These are phyloP conservation scores for Fusarium subglutinans DNA, from an alignment of 2,329 filamentous ascomycete species.

Conservation along the genomic window DNA sequence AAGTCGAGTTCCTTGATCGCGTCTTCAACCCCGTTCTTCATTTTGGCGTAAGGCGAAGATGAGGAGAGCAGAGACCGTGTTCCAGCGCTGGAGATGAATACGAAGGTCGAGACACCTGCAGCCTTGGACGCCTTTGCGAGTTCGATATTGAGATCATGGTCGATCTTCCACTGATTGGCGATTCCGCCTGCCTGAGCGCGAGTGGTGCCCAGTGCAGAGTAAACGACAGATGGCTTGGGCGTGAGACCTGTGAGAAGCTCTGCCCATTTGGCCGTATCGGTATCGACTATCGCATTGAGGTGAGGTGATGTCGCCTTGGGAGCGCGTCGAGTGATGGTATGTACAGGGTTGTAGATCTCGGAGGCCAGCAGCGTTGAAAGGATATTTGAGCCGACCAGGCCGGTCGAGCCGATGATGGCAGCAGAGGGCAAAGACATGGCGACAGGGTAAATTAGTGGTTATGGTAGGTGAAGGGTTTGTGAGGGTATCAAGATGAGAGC, in stretches of 20 bases:
- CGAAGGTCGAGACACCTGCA: constrained; percentile 76
- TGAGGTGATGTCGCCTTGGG: constrained; percentile 67
- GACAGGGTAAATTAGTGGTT: background rate
- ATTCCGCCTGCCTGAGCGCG: constrained; percentile 77
- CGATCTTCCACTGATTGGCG: constrained; percentile 85
- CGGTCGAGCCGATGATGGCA: constrained; percentile 71
- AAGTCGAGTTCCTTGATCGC: constrained; percentile 76
- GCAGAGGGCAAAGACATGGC: constrained; percentile 52
- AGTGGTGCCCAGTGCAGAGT: constrained; percentile 85
- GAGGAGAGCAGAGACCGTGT: constrained; percentile 52
- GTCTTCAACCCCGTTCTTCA: constrained; percentile 92
- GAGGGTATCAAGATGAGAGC: constrained; percentile 5
- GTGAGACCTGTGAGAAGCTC: constrained; percentile 63
- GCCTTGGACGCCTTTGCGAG: constrained; percentile 79
- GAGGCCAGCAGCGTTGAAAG: constrained; percentile 70
- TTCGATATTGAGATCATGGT: constrained; percentile 85
- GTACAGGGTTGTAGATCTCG: constrained; percentile 61
- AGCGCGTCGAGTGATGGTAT: constrained; percentile 73
- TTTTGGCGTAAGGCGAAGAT: constrained; percentile 65
- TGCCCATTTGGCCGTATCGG: constrained; percentile 76
- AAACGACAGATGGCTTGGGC: constrained; percentile 70
- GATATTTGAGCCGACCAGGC: constrained; percentile 78
- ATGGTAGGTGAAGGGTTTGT: background rate
- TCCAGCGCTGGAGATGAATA: constrained; percentile 74
- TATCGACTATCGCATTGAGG: constrained; percentile 68